Conservation (phyloP, 2,329 filamentous ascomycete genomes). For the Orbilia javanica region DNA sequence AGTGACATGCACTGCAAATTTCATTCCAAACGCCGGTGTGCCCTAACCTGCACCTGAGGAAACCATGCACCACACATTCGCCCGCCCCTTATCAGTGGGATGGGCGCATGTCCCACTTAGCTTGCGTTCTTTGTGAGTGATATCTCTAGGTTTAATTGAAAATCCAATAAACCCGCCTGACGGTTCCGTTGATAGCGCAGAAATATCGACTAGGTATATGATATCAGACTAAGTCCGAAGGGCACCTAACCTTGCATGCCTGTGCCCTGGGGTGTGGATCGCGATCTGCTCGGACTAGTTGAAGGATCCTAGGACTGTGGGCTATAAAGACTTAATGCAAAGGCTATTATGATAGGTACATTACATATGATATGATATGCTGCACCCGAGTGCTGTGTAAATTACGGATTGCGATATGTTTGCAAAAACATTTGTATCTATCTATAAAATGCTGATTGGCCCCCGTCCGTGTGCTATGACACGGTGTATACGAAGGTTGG, state of each 20-base stretch:
- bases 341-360: constrained; percentile 6
- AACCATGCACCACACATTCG: neutral
- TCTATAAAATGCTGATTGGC: constrained; percentile 24
- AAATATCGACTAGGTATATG: constrained; percentile 39
- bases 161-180: neutral
- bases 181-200: constrained; percentile 36
- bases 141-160: constrained; percentile 37
- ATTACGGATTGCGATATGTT: constrained; percentile 1
- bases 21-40: constrained; percentile 38
- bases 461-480: constrained; percentile 14
- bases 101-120: constrained; percentile 12
- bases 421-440: constrained; percentile 1
- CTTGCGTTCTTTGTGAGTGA: constrained; percentile 22
- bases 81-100: constrained; percentile 46
- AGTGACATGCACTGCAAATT: constrained; percentile 38
- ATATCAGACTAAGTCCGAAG: constrained; percentile 32
- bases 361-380: constrained; percentile 4
- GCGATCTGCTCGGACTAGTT: constrained; percentile 42
- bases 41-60: constrained; percentile 17
- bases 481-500: constrained; percentile 10
- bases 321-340: constrained; percentile 19
- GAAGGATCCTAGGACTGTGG: neutral
- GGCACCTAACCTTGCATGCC: constrained; percentile 16
- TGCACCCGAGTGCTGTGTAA: neutral
- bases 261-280: constrained; percentile 47